These are phyloP conservation scores for Barbarea vulgaris DNA, from an alignment of 345 rosid species.

Conservation along the genomic window DNA sequence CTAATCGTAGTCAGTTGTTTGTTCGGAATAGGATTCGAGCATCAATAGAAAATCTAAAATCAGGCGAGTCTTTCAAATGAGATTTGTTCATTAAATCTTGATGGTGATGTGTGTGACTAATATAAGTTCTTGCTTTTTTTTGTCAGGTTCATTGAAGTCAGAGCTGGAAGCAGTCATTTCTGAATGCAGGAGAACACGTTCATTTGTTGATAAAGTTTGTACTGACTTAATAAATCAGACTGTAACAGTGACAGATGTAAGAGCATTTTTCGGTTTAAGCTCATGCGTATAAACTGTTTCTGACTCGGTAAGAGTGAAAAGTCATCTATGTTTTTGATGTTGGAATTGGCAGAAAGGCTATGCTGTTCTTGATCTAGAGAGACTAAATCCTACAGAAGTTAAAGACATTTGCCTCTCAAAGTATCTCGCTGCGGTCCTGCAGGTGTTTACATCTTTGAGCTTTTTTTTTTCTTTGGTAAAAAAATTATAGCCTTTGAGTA, in stretches of 20 bases:
- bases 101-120: neutral
- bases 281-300: conserved; percentile 1
- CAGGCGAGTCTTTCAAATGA: conserved; percentile 52
- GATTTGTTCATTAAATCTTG: neutral
- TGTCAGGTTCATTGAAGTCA: conserved; percentile 59
- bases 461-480: neutral
- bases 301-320: conserved; percentile 4
- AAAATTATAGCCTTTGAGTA: conserved; percentile 4
- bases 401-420: conserved; percentile 68
- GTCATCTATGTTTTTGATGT: conserved; percentile 3
- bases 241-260: conserved; percentile 63
- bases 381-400: conserved; percentile 58
- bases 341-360: conserved; percentile 63
- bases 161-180: conserved; percentile 69
- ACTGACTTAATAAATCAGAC: conserved; percentile 54
- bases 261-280: conserved; percentile 30
- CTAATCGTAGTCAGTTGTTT: conserved; percentile 69
- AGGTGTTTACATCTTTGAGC: conserved; percentile 52
- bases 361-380: conserved; percentile 68
- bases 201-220: conserved; percentile 62
- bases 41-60: conserved; percentile 58
- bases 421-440: conserved; percentile 63
- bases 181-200: conserved; percentile 71
- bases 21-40: conserved; percentile 84
- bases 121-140: conserved; percentile 19